Base-by-base conservation (phyloP, 805 yeast genomes). In the Monosporozyma siamensis region DNA sequence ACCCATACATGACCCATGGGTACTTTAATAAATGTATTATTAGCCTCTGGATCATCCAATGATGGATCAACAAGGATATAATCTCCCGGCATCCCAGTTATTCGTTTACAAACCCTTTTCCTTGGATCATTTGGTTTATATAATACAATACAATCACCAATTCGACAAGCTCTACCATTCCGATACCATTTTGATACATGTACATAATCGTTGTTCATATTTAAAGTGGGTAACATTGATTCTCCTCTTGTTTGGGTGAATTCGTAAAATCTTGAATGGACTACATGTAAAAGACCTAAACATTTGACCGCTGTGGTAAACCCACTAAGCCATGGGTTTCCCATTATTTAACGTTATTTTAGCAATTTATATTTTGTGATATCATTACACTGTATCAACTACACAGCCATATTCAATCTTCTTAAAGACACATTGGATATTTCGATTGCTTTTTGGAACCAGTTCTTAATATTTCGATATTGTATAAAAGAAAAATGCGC, bases 1-100 rank as follows among this genome's bases (percentile, higher is more conserved):
- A 89, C 81, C 97, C 97, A 92, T 38, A 86, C 84, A 63, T 92
- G 98, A 2, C 98, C 98, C 50, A 80, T 77, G 1, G 98, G 98
- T 0, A 92, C 89, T 43, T 67, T 70, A 7, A 90, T 78, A 59
- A 69, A 86, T 44, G 75, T 73, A 37, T 64, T 48, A 39, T 58
- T 61, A 37, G 38, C 36, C 14, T 41, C 41, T 15, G 53, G 49
- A 4, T 57, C 60, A 21, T 49, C 47, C 7, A 26, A 69, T 34
- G 87, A 75, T 10, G 97, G 97, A 58, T 92, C 97, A 3, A 84
- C 70, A 42, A 82, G 59, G 3, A 92, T 75, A 14, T 80, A 56
- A 66, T 90, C 97, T 1, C 97, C 97, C 0, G 97, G 94, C 95
- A 90, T 82, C 0, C 97, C 98, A 0, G 95, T 81, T 18, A 92